Conservation (phyloP, 495 filamentous ascomycete genomes). For the Hyaloscypha bicolor region DNA sequence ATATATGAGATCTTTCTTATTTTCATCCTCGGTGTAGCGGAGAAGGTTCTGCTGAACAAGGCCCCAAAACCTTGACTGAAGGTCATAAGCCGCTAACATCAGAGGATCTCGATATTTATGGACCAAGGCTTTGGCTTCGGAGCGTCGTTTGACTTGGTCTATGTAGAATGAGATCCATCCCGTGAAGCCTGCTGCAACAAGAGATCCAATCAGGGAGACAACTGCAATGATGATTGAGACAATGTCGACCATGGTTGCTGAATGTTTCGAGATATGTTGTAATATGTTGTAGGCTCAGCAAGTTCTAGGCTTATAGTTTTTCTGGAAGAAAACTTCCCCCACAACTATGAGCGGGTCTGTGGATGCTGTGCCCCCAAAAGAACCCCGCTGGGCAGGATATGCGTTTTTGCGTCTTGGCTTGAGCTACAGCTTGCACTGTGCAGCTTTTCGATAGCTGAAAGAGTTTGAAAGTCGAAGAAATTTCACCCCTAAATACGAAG, state of each 20-base stretch:
- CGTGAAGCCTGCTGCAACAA: slow-evolving; percentile 24
- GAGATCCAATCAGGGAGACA: slow-evolving; percentile 24
- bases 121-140: slow-evolving; percentile 23
- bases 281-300: not conserved
- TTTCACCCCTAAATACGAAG: slow-evolving; percentile 14
- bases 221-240: slow-evolving; percentile 27
- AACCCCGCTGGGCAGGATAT: not conserved
- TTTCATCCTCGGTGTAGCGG: slow-evolving; percentile 6
- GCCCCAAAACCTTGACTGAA: slow-evolving; percentile 24
- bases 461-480: not conserved
- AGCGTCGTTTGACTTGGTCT: slow-evolving; percentile 23
- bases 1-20: slow-evolving; percentile 20
- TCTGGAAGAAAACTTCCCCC: not conserved
- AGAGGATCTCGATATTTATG: slow-evolving; percentile 28
- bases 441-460: not conserved
- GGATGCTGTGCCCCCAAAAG: slow-evolving; percentile 9
- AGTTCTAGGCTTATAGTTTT: no score
- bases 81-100: slow-evolving; percentile 19
- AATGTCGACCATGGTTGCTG: slow-evolving; percentile 22
- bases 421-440: not conserved
- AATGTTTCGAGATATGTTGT: slow-evolving; percentile 12
- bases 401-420: slow-evolving; percentile 10
- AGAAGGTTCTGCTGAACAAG: slow-evolving; percentile 16
- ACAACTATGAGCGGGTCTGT: not conserved
- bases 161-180: slow-evolving; percentile 27